These are phyloP conservation scores for Curvularia sp. DNA, from an alignment of 2,329 filamentous ascomycete genomes.

Conservation along the genomic window DNA sequence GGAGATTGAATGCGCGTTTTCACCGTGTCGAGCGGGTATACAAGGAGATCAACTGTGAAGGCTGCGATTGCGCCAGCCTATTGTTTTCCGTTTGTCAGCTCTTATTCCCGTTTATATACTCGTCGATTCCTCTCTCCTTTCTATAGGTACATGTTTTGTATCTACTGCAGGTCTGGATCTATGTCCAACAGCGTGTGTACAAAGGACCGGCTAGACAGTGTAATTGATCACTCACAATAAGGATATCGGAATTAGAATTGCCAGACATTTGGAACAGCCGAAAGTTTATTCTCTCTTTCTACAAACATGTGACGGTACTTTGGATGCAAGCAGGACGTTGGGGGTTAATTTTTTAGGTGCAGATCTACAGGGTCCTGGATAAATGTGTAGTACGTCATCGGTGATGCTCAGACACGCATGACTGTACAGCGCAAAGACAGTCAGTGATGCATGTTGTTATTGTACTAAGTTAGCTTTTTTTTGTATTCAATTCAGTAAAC, in stretches of 20 bases:
- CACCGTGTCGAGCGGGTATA: conserved; percentile 88
- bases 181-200: background rate
- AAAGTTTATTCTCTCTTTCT: background rate
- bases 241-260: conserved; percentile 4
- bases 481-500: background rate
- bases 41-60: conserved; percentile 82
- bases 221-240: background rate
- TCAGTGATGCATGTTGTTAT: background rate
- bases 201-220: too few species aligned
- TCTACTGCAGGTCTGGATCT: background rate
- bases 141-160: background rate
- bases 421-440: background rate
- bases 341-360: background rate
- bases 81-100: background rate
- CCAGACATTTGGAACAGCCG: background rate
- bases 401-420: background rate
- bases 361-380: conserved; percentile 1
- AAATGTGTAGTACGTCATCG: conserved; percentile 8
- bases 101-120: background rate
- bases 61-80: conserved; percentile 86
- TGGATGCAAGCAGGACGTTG: background rate
- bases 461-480: background rate
- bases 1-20: conserved; percentile 86
- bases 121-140: background rate
- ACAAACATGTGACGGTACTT: background rate